Base-by-base conservation (phyloP, 352 stramenopile genomes). In the Pythium insidiosum region DNA sequence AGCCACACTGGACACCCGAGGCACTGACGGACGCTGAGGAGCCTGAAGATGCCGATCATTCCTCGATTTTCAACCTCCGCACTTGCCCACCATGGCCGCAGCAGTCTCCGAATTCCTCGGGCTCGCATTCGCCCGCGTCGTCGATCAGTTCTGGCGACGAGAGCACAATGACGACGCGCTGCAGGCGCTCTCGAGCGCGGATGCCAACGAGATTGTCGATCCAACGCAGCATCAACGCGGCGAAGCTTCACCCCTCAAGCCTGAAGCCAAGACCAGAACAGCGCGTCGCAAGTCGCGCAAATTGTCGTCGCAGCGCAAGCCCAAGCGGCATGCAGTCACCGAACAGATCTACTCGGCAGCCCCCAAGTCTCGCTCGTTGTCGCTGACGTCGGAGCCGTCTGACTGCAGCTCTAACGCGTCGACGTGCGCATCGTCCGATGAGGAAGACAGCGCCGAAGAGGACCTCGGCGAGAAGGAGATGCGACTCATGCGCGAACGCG, bases 401-500 rank as follows among this genome's bases (percentile, higher is more conserved):
- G 53, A 67, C 24, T 47, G 49, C 26, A 20, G 33, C 16, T 69
- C 60, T 13, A 62, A 66, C 25, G 56, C 60, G 6, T 69, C 60
- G 19, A 69, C 60, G 6, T 69, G 60, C 33, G 60, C 43, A 38
- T 61, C 52, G 16, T 69, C 56, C 22, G 60, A 69, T 25, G 60
- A 69, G 23, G 60, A 63, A 21, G 55, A 63, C 13, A 41, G 58
- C 18, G 25, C 12, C 38, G 55, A 61, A 20, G 56, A 66, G 46
- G 60, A 69, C 49, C 45, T 69, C 31, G 50, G 55, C 23, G 51
- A 36, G 15, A 58, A 61, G 28, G 60, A 69, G 36, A 58, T 58
- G 51, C 52, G 52, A 2, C 52, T 69, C 23, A 69, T 69, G 60
- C 41, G 58, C n/a, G 60, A 61, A 42, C 60, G 60, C 37, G 60